phyloP scores from a whole-genome alignment of 2,329 filamentous ascomycete genomes.

The Colletotrichum sublineola region DNA sequence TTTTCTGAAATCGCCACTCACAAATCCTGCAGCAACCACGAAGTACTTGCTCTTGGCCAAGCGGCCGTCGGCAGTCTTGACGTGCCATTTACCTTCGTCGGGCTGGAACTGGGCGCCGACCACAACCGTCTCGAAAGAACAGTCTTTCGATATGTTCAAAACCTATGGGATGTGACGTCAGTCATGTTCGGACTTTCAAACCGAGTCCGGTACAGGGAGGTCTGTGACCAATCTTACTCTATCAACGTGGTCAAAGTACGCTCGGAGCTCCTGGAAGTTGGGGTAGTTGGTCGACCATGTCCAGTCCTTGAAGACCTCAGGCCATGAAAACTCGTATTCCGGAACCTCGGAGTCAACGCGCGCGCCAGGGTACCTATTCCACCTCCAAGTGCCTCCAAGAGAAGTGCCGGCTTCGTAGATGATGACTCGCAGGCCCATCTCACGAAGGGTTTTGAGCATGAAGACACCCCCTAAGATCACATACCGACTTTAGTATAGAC shows the following conservation, averaged over 20 bases:
- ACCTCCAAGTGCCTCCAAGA: slow-evolving; percentile 67
- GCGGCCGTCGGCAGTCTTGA: slow-evolving; percentile 64
- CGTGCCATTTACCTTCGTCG: slow-evolving; percentile 60
- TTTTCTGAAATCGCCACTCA: slow-evolving; percentile 43
- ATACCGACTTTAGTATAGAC: slow-evolving; percentile 1
- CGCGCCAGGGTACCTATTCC: slow-evolving; percentile 69
- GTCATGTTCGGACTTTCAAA: background rate
- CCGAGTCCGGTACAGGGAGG: background rate
- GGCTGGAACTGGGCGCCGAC: slow-evolving; percentile 65
- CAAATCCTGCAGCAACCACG: slow-evolving; percentile 67
- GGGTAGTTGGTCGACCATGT: slow-evolving; percentile 69
- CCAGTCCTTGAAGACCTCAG: slow-evolving; percentile 67
- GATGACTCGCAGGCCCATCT: slow-evolving; percentile 61
- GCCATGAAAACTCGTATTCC: slow-evolving; percentile 66
- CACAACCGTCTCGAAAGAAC: slow-evolving; percentile 68
- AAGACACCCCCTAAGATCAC: slow-evolving; percentile 55
- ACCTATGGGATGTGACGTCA: slow-evolving; percentile 44
- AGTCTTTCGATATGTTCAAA: slow-evolving; percentile 68
- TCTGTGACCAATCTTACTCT: slow-evolving; percentile 47
- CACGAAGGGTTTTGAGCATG: slow-evolving; percentile 64
- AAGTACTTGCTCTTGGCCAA: slow-evolving; percentile 64
- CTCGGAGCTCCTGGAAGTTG: slow-evolving; percentile 63
- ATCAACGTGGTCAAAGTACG: slow-evolving; percentile 72
- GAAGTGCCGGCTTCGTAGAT: slow-evolving; percentile 67
- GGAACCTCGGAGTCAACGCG: slow-evolving; percentile 67